Percentiles rank a stretch among this genome's conserved stretches.
Conservation (phyloP, 257 asterid genomes). For the Solanum medicagineum region DNA sequence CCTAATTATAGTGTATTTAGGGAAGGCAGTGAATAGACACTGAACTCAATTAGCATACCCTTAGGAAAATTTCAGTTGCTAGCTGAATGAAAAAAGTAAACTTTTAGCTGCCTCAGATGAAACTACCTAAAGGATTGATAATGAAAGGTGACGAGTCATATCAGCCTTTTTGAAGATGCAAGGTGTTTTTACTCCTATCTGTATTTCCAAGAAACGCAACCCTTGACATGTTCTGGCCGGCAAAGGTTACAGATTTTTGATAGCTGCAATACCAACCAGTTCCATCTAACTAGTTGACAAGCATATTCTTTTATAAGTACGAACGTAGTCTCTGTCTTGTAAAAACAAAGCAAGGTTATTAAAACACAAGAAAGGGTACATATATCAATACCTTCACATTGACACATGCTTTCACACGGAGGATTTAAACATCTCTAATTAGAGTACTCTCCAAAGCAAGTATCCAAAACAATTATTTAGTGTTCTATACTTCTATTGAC, state of each 20-base stretch:
- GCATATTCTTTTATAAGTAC: background rate
- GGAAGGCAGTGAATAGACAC: background rate
- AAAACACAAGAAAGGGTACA: conserved; percentile 1
- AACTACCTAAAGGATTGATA: background rate
- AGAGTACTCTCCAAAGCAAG: background rate
- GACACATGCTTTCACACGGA: background rate
- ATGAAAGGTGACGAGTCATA: background rate
- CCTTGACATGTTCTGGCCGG: background rate
- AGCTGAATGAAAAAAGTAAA: background rate
- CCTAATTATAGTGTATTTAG: background rate
- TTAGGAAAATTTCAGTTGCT: background rate
- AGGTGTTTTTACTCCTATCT: background rate
- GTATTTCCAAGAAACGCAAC: background rate
- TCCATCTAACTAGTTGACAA: background rate
- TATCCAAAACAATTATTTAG: background rate
- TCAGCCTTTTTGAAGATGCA: background rate
- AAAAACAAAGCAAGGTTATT: background rate
- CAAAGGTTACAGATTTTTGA: background rate
- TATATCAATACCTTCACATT: background rate
- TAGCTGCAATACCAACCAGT: background rate
- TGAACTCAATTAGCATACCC: background rate
- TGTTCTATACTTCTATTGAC: background rate
- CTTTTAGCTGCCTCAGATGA: background rate
- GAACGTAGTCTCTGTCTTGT: background rate
- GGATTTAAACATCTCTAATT: background rate